Base-by-base conservation (phyloP, 805 yeast genomes). In the Jamesozyma rosinii region DNA sequence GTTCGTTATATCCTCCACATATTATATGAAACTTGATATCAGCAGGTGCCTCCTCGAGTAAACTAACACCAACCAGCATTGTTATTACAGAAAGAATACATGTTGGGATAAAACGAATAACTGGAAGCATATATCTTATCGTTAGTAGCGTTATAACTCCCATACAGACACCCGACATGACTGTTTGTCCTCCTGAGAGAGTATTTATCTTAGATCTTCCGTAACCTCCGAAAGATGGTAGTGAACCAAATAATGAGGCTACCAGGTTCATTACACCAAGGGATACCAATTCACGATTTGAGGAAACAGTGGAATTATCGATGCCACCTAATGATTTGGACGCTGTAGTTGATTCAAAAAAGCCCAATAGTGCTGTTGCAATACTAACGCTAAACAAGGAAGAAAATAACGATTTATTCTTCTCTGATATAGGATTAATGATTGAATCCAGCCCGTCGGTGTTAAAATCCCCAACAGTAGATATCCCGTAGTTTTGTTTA, bases 181-280 rank as follows among this genome's bases (percentile, higher is more conserved):
- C 89, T 0, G 95, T 84, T 49, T 76, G 77, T 0, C 94, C 97
- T 4, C 96, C 96, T 13, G 88, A 78, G 41, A 87, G 67, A 1
- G 89, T 83, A 65, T 90, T 90, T 45, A 90, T 80, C 55, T 84
- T 88, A 15, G 95, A 83, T 54, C 97, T 74, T 1, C 96, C 97
- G 57, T 89, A 90, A 0, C 97, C 97, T 9, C 97, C 98, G 70
- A 89, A 89, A 0, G 95, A 77, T 0, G 98, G 97, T 14, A 90
- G 66, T 0, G 88, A 83, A 35, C 85, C 83, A 43, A 77, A 59
- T 8, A 53, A 18, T 3, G 86, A 74, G 0, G 80, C 79, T 0
- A 73, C 64, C 1, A 87, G 46, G 52, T 89, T 90, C 43, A 83
- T 77, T 13, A 75, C 64, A 1, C 98, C 97, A 26, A 90, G 67